Evolutionary conservation across 202 grass and related monocot genomes (phyloP), one percentile per base, ranked within the genome.

Genomic region (Brachypodium distachyon): DNA sequence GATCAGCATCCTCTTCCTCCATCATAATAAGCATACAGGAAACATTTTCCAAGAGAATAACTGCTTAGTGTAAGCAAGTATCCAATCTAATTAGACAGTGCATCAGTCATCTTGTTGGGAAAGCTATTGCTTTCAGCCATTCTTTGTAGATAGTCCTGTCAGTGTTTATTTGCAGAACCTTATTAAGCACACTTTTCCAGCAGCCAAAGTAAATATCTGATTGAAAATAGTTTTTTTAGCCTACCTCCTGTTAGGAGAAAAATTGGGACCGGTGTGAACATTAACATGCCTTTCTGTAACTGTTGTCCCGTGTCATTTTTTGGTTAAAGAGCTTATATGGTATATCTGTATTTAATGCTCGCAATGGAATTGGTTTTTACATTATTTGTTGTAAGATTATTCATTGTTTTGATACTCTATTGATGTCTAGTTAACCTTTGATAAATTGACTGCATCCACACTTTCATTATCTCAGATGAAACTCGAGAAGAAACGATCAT

Each of bases 401-500:
- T 40, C 16, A 31, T 65, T 69, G 2, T 32, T 69, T 46, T 69
- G 21, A 6, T 76, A 22, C 36, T 33, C 37, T 56, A 63, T 14
- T 70, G 3, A 13, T 56, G 17, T 80, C 36, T 46, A 70, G 26
- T 62, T 80, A 17, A 54, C 4, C 43, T 50, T 80, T 3, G 6
- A n/a, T n/a, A n/a, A 34, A n/a, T n/a, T n/a, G n/a, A 55, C 40
- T 76, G 6, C 18, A 32, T 40, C 22, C 21, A n/a, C 36, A 74
- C 44, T 83, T 83, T 22, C 63, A 56, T 78, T 21, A 39, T 25
- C 4, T 72, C 85, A 98, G 95, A 90, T 95, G 62, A 95, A 98
- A 73, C 83, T 95, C 5, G 95, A 98, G 80, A 98, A 88, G 81
- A 95, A 95, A 84, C 86, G 85, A 64, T 95, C 91, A 29, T 90